Percentiles rank a stretch among this genome's conserved stretches.
Conservation (phyloP, 2,329 filamentous ascomycete species). For the Stachybotrys chartarum region DNA sequence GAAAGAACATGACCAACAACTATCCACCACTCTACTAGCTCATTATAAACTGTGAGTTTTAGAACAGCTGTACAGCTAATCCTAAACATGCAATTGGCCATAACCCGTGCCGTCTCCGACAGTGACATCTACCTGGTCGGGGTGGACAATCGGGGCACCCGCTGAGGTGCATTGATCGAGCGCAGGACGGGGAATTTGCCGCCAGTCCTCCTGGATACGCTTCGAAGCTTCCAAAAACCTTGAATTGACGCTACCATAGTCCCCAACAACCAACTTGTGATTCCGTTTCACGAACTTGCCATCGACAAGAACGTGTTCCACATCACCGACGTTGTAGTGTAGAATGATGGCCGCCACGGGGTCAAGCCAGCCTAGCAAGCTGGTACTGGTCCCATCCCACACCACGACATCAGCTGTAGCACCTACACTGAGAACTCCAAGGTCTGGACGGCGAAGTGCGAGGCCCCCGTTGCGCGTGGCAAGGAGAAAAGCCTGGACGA, state of each 20-base stretch:
- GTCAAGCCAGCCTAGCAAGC: not conserved
- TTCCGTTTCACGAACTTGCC: not conserved
- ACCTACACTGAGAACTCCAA: not conserved
- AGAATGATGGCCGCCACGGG: not conserved
- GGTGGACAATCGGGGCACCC: too few species aligned
- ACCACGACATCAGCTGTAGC: not conserved
- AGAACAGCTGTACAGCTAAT: too few species aligned
- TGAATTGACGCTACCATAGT: not conserved
- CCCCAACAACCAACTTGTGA: not conserved
- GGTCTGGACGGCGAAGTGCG: not conserved
- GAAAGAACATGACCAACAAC: too few species aligned
- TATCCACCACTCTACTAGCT: too few species aligned
- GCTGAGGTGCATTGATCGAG: too few species aligned
- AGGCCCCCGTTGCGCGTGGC: conserved; percentile 40
- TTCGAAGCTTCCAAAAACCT: not conserved
- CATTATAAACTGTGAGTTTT: too few species aligned
- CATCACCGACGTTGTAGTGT: not conserved
- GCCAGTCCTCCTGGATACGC: not conserved
- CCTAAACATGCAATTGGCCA: too few species aligned
- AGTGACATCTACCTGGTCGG: too few species aligned
- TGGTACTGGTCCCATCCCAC: not conserved
- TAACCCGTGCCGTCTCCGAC: too few species aligned
- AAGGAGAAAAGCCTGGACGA: conserved; percentile 43
- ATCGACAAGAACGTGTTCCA: not conserved
- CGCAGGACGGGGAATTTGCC: not conserved